A percentile compares a stretch with the other conserved stretches of the same genome.
Conservation (phyloP, 805 yeast species). For the Starmerella vaccinii region DNA sequence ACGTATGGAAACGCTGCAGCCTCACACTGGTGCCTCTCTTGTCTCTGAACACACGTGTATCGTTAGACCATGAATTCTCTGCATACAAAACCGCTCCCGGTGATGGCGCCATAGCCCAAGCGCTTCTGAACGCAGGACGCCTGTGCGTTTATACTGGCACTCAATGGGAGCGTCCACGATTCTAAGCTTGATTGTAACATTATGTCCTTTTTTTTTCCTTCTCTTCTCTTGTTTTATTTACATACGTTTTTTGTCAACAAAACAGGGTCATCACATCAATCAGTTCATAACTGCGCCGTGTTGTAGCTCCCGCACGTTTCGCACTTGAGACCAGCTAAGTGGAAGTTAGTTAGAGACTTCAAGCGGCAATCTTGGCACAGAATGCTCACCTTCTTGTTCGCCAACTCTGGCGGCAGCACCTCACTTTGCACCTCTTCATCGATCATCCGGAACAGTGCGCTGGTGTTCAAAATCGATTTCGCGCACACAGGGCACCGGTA, state of each 20-base stretch:
- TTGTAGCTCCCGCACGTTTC: slow-evolving; percentile 80
- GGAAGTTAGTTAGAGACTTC: slow-evolving; percentile 63
- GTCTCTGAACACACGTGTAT: slow-evolving; percentile 6
- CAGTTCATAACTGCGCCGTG: slow-evolving; percentile 35
- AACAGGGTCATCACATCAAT: not conserved
- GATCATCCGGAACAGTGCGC: slow-evolving; percentile 72
- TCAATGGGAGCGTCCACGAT: slow-evolving; percentile 10
- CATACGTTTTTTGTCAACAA: not conserved
- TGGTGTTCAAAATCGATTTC: slow-evolving; percentile 76
- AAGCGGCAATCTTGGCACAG: slow-evolving; percentile 76
- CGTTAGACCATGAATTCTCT: slow-evolving; percentile 15
- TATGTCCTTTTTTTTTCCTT: too few relatives aligned
- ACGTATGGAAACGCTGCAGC: slow-evolving; percentile 21
- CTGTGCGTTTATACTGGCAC: slow-evolving; percentile 16
- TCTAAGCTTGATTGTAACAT: not conserved
- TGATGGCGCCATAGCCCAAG: not conserved
- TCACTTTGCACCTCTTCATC: slow-evolving; percentile 73
- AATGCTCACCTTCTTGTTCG: slow-evolving; percentile 62
- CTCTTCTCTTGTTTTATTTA: too few relatives aligned
- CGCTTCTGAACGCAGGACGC: slow-evolving; percentile 12
- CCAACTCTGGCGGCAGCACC: slow-evolving; percentile 71
- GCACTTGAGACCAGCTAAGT: slow-evolving; percentile 78
- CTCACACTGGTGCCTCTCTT: slow-evolving; percentile 20
- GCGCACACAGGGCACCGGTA: slow-evolving; percentile 90
- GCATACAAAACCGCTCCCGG: slow-evolving; percentile 3